Percentiles rank a stretch among this genome's conserved stretches.
Conservation (phyloP, 495 filamentous ascomycete genomes). For the Lophiotrema nucula region DNA sequence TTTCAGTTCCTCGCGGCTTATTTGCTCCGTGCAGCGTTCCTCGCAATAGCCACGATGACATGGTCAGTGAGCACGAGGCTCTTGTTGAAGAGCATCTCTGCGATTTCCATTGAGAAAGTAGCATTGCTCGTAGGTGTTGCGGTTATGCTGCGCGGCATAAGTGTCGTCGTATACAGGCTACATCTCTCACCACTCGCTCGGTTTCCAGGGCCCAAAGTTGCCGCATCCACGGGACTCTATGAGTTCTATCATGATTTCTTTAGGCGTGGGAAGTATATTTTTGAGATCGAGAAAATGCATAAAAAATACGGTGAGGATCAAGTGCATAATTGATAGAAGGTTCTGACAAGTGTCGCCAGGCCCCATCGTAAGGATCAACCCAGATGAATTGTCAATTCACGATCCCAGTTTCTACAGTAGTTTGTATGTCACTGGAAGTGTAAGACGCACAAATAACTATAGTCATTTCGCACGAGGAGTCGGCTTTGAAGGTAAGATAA, state of each 20-base stretch:
- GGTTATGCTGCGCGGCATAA: too few relatives aligned
- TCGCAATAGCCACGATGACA: too few relatives aligned
- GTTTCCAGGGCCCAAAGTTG: slow-evolving; percentile 22
- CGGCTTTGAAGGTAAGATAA: slow-evolving; percentile 10
- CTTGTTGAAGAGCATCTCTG: too few relatives aligned
- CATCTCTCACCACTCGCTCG: slow-evolving; percentile 19
- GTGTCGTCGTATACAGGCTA: slow-evolving; percentile 16
- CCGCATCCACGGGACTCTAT: slow-evolving; percentile 12
- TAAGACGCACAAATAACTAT: slow-evolving; percentile 20
- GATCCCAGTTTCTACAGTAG: slow-evolving; percentile 24
- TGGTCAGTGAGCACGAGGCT: too few relatives aligned
- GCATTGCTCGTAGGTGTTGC: too few relatives aligned
- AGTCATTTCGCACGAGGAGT: slow-evolving; percentile 13
- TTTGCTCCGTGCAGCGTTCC: too few relatives aligned
- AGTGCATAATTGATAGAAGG: background rate
- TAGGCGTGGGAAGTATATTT: slow-evolving; percentile 12
- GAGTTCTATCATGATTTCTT: slow-evolving; percentile 22
- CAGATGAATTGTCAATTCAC: slow-evolving; percentile 19
- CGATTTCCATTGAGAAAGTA: too few relatives aligned
- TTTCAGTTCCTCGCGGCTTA: too few relatives aligned
- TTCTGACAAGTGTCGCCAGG: slow-evolving; percentile 14
- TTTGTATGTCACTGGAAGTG: slow-evolving; percentile 18
- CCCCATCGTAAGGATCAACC: slow-evolving; percentile 30
- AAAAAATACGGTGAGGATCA: slow-evolving; percentile 9
- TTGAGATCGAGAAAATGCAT: slow-evolving; percentile 19